Base-by-base conservation (phyloP, 805 yeast genomes). In the Alloascoidea hylecoeti region DNA sequence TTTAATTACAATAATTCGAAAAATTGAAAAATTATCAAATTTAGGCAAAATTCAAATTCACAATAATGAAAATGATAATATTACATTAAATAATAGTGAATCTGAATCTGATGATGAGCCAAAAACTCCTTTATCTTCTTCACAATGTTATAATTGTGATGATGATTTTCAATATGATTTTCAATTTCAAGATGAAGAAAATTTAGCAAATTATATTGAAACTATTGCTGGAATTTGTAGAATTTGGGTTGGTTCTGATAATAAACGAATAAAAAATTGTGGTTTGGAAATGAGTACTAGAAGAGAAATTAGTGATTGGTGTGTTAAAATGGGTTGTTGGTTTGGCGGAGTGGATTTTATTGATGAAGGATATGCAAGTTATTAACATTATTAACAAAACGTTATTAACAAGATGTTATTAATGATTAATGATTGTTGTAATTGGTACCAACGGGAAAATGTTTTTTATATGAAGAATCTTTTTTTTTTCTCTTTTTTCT, bases 321-420 rank as follows among this genome's bases (percentile, higher is more conserved):
- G 35, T 14, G 9, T 14, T 33, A 33, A 33, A 14, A 14, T 33
- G 18, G 35, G 35, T 12, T 33, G 18, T 33, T 9, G n/a, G 13
- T 33, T 33, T 15, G 18, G 35, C 9, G 18, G 18, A 9, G 12
- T 15, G 16, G 35, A 14, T 33, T 14, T 33, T 33, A 23, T 23
- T 23, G 30, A 23, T 23, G 30, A 23, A n/a, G 30, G 30, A 23
- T 23, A 23, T 23, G 30, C 13, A n/a, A 23, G 30, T 23, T 23
- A 9, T 23, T 23, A n/a, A 23, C n/a, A 12, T n/a, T n/a, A 12
- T n/a, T 23, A 12, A n/a, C 30, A 12, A n/a, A 23, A n/a, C 30
- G 13, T n/a, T n/a, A n/a, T n/a, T n/a, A n/a, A 23, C 30, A 15
- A 6, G 5, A 12, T 32, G 6, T 15, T 6, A 5, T 6, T 15